phyloP scores from a whole-genome alignment of 148 eudicot species.

The Fagopyrum esculentum region DNA sequence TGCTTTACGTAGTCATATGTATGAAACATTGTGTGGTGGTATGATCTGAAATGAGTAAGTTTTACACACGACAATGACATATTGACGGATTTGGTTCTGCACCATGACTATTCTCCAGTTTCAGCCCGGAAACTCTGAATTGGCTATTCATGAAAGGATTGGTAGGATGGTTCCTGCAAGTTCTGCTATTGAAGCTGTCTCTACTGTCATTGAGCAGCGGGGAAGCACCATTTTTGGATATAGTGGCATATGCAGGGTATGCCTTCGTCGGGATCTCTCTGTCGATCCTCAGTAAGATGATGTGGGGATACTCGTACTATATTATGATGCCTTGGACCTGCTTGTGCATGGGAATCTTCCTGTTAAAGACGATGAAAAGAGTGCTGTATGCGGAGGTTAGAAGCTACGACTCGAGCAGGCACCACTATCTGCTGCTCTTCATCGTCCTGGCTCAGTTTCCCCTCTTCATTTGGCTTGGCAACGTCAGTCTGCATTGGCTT shows the following conservation, averaged over 20 bases:
- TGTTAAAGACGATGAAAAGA: constrained; percentile 79
- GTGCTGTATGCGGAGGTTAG: constrained; percentile 72
- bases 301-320: constrained; percentile 51
- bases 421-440: constrained; percentile 60
- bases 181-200: constrained; percentile 52
- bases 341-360: constrained; percentile 68
- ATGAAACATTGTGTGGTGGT: background rate
- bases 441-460: constrained; percentile 78
- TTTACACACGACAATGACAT: background rate
- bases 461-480: constrained; percentile 68
- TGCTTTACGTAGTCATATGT: background rate
- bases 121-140: constrained; percentile 37
- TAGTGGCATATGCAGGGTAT: constrained; percentile 78
- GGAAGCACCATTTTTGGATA: constrained; percentile 65
- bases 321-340: constrained; percentile 59
- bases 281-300: constrained; percentile 43
- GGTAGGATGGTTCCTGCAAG: constrained; percentile 44
- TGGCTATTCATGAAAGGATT: constrained; percentile 44
- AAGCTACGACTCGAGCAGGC: constrained; percentile 58
- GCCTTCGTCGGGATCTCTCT: constrained; percentile 58
- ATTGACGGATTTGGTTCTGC: background rate
- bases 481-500: constrained; percentile 57
- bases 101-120: constrained; percentile 21
- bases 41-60: background rate
- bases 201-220: constrained; percentile 60